Conservation (phyloP, 169 alveolate genomes). For the Cryptosporidium felis region DNA sequence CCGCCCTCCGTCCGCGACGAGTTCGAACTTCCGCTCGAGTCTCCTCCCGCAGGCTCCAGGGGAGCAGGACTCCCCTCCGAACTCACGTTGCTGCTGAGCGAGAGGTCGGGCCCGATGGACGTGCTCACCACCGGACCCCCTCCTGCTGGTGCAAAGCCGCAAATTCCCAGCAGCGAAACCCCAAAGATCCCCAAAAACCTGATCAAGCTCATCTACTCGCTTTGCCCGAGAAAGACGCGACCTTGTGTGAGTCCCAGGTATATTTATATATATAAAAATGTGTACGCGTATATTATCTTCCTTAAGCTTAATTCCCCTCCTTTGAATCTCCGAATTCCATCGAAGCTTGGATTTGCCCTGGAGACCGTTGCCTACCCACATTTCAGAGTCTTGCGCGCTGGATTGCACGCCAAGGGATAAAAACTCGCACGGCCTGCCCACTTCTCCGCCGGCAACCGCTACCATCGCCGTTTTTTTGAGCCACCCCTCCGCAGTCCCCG, state of each 20-base stretch:
- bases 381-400: not conserved
- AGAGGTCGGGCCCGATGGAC: constrained; percentile 7
- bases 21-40: not conserved
- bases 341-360: too few relatives aligned
- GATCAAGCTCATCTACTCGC: too few relatives aligned
- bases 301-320: too few relatives aligned
- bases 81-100: not conserved
- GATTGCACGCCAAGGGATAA: constrained; percentile 7
- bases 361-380: constrained; percentile 19
- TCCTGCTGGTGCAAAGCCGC: not conserved
- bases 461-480: too few relatives aligned
- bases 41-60: not conserved
- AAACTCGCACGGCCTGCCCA: not conserved
- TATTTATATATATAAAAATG: too few relatives aligned
- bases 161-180: not conserved
- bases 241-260: too few relatives aligned
- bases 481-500: too few relatives aligned
- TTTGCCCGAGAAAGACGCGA: too few relatives aligned
- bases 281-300: too few relatives aligned
- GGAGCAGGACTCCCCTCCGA: not conserved
- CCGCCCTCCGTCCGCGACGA: not conserved
- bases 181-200: not conserved
- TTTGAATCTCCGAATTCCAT: too few relatives aligned
- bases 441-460: not conserved
- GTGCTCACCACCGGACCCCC: not conserved